Evolutionary conservation across 1,139 yeast genomes (phyloP).

Genomic region (Yamadazyma conglobata): DNA sequence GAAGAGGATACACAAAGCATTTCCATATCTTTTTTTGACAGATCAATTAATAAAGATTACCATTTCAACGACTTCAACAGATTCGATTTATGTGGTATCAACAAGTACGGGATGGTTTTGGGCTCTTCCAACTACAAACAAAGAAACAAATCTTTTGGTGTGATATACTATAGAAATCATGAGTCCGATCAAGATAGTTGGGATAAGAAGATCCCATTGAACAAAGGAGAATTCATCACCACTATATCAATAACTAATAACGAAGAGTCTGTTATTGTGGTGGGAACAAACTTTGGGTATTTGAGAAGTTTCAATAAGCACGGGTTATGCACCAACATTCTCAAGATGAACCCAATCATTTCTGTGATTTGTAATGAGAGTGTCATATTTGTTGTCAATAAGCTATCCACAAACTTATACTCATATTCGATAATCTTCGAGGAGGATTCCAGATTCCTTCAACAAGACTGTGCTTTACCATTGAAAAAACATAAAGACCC

Average conservation of each 20-base stretch:
- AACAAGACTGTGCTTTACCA: conserved; percentile 41
- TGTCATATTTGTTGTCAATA: conserved; percentile 33
- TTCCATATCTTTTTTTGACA: conserved; percentile 84
- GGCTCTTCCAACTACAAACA: conserved; percentile 41
- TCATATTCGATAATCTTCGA: conserved; percentile 35
- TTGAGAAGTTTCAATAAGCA: conserved; percentile 37
- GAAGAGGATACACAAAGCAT: conserved; percentile 50
- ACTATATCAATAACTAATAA: conserved; percentile 33
- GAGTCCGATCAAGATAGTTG: conserved; percentile 42
- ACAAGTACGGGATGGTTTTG: conserved; percentile 61
- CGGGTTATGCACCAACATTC: conserved; percentile 40
- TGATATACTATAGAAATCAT: conserved; percentile 44
- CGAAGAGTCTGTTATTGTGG: conserved; percentile 29
- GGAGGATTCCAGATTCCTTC: conserved; percentile 36
- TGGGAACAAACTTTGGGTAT: conserved; percentile 43
- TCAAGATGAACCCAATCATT: conserved; percentile 39
- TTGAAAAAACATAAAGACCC: conserved; percentile 19
- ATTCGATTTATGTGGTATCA: conserved; percentile 75
- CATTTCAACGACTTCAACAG: conserved; percentile 76
- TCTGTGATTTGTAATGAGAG: conserved; percentile 31
- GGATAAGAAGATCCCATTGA: conserved; percentile 39
- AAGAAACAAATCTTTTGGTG: conserved; percentile 24
- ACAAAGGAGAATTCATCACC: conserved; percentile 33
- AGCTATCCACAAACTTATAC: conserved; percentile 26
- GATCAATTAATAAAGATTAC: conserved; percentile 74